Conservation (phyloP, 305 asterid species). For the Euphrasia arctica region DNA sequence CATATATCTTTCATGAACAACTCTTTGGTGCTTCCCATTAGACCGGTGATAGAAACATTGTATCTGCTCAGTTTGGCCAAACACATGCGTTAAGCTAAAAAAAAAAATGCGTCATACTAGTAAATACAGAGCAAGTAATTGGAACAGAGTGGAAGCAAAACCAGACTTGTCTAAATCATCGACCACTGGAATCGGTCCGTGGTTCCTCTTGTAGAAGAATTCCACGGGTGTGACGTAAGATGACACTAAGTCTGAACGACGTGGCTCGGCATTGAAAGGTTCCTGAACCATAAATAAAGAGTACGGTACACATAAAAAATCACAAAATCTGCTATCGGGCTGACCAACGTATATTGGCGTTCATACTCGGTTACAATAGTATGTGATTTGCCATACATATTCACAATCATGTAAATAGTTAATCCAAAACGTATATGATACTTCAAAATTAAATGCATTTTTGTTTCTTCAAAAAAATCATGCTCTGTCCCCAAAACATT, state of each 20-base stretch:
- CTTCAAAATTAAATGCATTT: no score
- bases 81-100: constrained; percentile 21
- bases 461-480: no score
- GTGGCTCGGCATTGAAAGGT: constrained; percentile 88
- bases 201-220: constrained; percentile 77
- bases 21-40: constrained; percentile 41
- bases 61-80: constrained; percentile 48
- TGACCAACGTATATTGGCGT: no score
- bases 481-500: no score
- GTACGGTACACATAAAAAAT: no score
- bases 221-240: constrained; percentile 80
- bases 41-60: constrained; percentile 57
- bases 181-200: constrained; percentile 75
- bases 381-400: no score
- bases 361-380: no score
- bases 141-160: constrained; percentile 7
- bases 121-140: neutral
- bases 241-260: constrained; percentile 56
- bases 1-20: constrained; percentile 77
- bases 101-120: neutral
- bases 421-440: no score
- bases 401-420: no score
- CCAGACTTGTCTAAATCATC: constrained; percentile 58
- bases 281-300: constrained; percentile 40
- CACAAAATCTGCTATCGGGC: no score